Base-by-base conservation (phyloP, 1,284 basidiomycete species). In the Marasmius tenuissimus region DNA sequence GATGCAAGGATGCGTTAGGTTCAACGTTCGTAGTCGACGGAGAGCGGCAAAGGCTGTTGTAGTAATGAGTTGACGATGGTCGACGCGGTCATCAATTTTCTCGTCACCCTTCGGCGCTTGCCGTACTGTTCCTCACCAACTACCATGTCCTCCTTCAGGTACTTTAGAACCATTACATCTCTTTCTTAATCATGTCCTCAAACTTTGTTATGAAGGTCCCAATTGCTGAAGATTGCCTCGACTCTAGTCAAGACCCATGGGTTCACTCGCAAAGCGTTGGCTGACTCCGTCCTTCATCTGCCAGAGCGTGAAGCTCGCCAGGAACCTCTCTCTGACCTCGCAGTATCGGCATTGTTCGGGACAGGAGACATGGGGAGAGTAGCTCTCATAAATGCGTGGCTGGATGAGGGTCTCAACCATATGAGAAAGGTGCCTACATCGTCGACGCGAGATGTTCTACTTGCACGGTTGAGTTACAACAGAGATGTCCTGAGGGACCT, bases 321-420 rank as follows among this genome's bases (percentile, higher is more conserved):
- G 1, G 75, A 82, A 63, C 88, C 89, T 4, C 82, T 93, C 11
- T 81, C 86, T 0, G 89, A 93, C 59, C 75, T 78, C 0, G 86
- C 89, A 0, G 82, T 93, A n/a, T 84, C 86, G 4, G 79, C 88
- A 4, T 77, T 93, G 2, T 93, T 93, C 73, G 91, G 91, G 3
- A 64, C 70, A n/a, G 91, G 88, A 20, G 83, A 89, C 57, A 74
- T 82, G 42, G 89, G 91, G 0, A 76, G 85, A 14, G 78, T 81
- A 57, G 82, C 82, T 3, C 77, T 93, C n/a, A 79, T 92, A 47
- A 71, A 78, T 7, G 88, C 85, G 1, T 93, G 92, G 91, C 68
- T 93, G 40, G 81, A 85, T 12, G 83, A 87, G 63, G 89, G 88
- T 1, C 70, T 85, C n/a, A 66, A 68, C 16, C 73, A 79, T 33